Percentiles rank a stretch among this genome's conserved stretches.
These are phyloP conservation scores for Paratinospora sagittata DNA, from an alignment of 164 flowering plant species.

Conservation along the genomic window DNA sequence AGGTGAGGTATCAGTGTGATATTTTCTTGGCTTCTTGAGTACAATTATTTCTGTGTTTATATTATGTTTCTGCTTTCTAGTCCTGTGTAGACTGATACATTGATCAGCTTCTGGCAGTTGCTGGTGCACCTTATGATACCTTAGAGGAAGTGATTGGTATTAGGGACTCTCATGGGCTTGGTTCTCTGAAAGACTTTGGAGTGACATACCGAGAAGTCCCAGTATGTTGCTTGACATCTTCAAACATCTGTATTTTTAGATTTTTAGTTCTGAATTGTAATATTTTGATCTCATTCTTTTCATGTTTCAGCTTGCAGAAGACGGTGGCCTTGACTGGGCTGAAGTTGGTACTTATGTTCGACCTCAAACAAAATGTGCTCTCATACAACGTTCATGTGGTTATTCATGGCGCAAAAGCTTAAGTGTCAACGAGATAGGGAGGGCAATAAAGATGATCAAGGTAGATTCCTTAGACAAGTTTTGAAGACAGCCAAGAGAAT, in stretches of 20 bases:
- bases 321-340: slow-evolving; percentile 79
- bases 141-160: slow-evolving; percentile 89
- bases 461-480: slow-evolving; percentile 21
- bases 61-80: slow-evolving; percentile 1
- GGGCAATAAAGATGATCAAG: slow-evolving; percentile 72
- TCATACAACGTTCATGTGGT: slow-evolving; percentile 88
- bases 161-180: slow-evolving; percentile 58
- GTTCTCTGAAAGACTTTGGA: slow-evolving; percentile 78
- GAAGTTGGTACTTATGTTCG: slow-evolving; percentile 45
- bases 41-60: neutral
- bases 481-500: neutral
- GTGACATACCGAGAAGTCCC: slow-evolving; percentile 72
- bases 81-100: slow-evolving; percentile 23
- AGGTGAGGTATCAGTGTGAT: slow-evolving; percentile 38
- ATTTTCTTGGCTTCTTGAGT: neutral
- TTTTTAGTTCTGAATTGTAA: neutral
- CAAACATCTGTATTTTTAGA: slow-evolving; percentile 2
- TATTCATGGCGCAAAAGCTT: slow-evolving; percentile 86
- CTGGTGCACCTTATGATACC: slow-evolving; percentile 91
- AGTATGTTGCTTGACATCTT: slow-evolving; percentile 28
- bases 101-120: slow-evolving; percentile 88
- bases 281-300: slow-evolving; percentile 2
- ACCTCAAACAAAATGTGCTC: slow-evolving; percentile 78
- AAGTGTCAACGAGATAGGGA: slow-evolving; percentile 65
- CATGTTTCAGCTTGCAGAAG: slow-evolving; percentile 58